Conservation (phyloP, 257 asterid genomes). For the Capsicum chinense region DNA sequence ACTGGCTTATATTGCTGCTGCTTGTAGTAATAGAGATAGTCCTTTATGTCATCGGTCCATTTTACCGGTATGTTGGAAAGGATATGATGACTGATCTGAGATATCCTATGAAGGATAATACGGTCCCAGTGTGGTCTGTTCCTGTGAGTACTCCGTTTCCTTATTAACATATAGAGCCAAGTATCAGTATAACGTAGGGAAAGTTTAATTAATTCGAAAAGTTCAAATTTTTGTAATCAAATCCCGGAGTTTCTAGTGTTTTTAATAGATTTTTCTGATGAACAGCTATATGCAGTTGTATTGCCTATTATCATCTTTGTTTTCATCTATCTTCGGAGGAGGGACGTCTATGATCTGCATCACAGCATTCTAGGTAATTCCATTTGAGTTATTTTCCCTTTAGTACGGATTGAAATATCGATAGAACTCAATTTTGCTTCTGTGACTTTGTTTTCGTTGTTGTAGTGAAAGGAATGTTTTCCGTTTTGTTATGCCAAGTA, state of each 20-base stretch:
- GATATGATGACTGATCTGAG: slow-evolving; percentile 78
- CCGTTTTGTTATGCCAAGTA: background rate
- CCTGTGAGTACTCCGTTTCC: slow-evolving; percentile 59
- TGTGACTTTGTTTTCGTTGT: background rate
- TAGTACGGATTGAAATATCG: background rate
- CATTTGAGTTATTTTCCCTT: background rate
- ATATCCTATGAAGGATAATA: slow-evolving; percentile 80
- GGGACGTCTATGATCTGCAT: slow-evolving; percentile 80
- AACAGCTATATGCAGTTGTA: slow-evolving; percentile 70
- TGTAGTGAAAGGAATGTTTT: background rate
- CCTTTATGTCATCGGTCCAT: slow-evolving; percentile 60
- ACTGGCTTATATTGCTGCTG: slow-evolving; percentile 75
- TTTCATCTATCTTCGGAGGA: slow-evolving; percentile 69
- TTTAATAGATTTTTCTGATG: background rate
- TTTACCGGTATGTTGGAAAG: slow-evolving; percentile 71
- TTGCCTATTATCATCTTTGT: slow-evolving; percentile 69
- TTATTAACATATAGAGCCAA: background rate
- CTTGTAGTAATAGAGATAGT: slow-evolving; percentile 58
- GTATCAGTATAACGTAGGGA: background rate
- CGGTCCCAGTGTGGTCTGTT: slow-evolving; percentile 86
- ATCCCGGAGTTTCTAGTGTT: background rate
- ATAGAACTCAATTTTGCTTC: background rate
- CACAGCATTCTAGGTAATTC: slow-evolving; percentile 70
- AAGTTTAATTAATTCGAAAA: background rate
- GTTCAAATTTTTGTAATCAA: background rate